phyloP scores from a whole-genome alignment of 352 stramenopile genomes.

The Globisporangium iwayamae region DNA sequence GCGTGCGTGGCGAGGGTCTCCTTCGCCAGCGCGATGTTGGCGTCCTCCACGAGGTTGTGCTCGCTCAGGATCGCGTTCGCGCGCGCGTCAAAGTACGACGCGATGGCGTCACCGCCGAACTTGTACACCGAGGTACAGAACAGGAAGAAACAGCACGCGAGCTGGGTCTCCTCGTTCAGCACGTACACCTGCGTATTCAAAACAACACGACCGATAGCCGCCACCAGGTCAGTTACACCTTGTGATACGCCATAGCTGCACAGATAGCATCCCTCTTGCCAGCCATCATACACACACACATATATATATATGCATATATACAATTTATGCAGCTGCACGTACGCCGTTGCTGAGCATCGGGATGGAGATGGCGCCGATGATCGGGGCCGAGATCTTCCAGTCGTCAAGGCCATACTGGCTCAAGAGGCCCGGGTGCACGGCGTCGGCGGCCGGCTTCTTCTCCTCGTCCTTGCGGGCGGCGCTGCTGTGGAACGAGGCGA shows the following conservation, averaged over 20 bases:
- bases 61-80: conserved; percentile 74
- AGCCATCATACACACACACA: background rate
- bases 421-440: conserved; percentile 54
- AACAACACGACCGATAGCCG: background rate
- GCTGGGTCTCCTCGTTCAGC: conserved; percentile 83
- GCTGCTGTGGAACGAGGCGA: conserved; percentile 58
- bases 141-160: conserved; percentile 82
- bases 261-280: no score
- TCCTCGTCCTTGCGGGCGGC: conserved; percentile 46
- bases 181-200: conserved; percentile 59
- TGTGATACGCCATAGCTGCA: no score
- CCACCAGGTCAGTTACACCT: conserved; percentile 4
- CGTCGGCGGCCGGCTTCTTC: conserved; percentile 33
- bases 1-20: conserved; percentile 82
- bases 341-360: conserved; percentile 80
- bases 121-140: conserved; percentile 86
- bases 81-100: conserved; percentile 83
- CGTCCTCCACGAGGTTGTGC: conserved; percentile 83
- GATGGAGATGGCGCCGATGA: conserved; percentile 69
- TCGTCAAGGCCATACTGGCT: conserved; percentile 69
- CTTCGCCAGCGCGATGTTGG: conserved; percentile 79
- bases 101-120: conserved; percentile 77
- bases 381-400: conserved; percentile 81
- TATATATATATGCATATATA: no score
- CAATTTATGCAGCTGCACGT: conserved; percentile 15